A percentile compares a stretch with the other conserved stretches of the same genome.
Conservation (phyloP, 768 basidiomycete genomes). For the Solioccasus polychromus region DNA sequence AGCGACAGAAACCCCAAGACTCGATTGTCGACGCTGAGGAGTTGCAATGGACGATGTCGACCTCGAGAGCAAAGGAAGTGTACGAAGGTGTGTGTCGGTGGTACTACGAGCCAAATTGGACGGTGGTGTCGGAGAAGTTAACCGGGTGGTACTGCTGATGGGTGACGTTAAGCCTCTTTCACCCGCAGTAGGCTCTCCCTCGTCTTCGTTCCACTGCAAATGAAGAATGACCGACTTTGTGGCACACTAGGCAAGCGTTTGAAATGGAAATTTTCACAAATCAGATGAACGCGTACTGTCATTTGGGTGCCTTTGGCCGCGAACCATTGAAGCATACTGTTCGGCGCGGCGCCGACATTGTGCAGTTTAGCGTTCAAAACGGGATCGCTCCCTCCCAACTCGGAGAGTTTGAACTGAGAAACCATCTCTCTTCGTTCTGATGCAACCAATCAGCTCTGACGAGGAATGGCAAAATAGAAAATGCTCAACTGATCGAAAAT, state of each 20-base stretch:
- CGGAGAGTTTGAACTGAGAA: constrained; percentile 84
- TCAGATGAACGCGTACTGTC: constrained; percentile 54
- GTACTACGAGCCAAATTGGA: constrained; percentile 17
- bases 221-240: constrained; percentile 86
- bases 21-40: constrained; percentile 38
- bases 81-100: constrained; percentile 39
- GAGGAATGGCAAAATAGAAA: not conserved
- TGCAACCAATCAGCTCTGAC: constrained; percentile 4
- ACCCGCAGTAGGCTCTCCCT: constrained; percentile 20
- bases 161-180: constrained; percentile 24
- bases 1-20: constrained; percentile 34
- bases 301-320: constrained; percentile 87
- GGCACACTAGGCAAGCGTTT: constrained; percentile 59
- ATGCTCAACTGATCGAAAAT: constrained; percentile 84
- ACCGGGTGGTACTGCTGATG: constrained; percentile 15
- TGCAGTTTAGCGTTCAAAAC: constrained; percentile 63
- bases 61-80: constrained; percentile 50
- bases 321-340: constrained; percentile 94
- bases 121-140: constrained; percentile 30
- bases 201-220: constrained; percentile 80
- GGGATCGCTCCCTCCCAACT: constrained; percentile 68
- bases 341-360: constrained; percentile 76
- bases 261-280: not conserved
- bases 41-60: constrained; percentile 48
- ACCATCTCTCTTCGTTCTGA: constrained; percentile 80